Conservation (phyloP, 1,284 basidiomycete species). For the Apiotrichum siamense region DNA sequence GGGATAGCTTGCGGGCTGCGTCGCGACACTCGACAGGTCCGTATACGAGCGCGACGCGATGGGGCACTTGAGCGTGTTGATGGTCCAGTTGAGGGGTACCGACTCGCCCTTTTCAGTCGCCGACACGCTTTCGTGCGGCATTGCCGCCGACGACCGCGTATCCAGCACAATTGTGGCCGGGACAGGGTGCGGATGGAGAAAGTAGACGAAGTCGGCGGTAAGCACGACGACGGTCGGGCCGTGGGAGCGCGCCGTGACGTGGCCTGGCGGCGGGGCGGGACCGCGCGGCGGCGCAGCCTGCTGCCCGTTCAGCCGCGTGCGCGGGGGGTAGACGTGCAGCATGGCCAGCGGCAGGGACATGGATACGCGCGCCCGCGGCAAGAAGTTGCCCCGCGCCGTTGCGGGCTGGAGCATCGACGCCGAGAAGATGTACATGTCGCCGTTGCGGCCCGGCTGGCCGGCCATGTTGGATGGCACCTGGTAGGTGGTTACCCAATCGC, state of each 20-base stretch:
- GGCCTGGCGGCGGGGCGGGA: constrained; percentile 21
- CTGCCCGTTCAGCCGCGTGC: constrained; percentile 16
- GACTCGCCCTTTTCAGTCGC: constrained; percentile 4
- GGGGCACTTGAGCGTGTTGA: constrained; percentile 25
- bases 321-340: constrained; percentile 29
- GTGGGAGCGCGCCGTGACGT: constrained; percentile 8
- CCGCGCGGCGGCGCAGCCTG: constrained; percentile 21
- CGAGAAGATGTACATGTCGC: constrained; percentile 10
- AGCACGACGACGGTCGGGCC: constrained; percentile 33
- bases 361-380: constrained; percentile 24
- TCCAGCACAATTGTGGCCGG: constrained; percentile 12
- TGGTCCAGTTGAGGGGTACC: constrained; percentile 20
- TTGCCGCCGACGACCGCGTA: constrained; percentile 9
- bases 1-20: constrained; percentile 1
- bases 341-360: constrained; percentile 25
- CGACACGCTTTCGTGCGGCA: constrained; percentile 6
- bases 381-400: constrained; percentile 7
- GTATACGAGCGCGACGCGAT: constrained; percentile 12
- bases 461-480: not conserved
- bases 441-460: not conserved
- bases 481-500: constrained; percentile 30
- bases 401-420: constrained; percentile 28
- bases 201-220: constrained; percentile 18
- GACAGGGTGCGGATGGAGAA: constrained; percentile 25
- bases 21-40: constrained; percentile 8